Evolutionary conservation across 768 basidiomycete genomes (phyloP).

Genomic region (Agaricus subrufescens): DNA sequence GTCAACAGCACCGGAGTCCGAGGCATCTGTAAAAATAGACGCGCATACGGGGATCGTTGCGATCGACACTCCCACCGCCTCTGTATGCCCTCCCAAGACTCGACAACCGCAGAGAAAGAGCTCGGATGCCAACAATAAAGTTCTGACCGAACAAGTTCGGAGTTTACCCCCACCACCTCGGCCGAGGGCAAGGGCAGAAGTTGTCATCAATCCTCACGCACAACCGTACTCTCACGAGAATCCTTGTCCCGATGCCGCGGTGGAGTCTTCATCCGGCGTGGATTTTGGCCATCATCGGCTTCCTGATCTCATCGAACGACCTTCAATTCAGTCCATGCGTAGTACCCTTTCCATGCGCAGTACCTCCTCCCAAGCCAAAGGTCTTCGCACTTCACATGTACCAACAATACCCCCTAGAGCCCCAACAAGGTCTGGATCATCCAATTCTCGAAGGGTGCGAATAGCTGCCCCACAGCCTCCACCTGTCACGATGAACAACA

Average conservation of each 20-base stretch:
- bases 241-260: background rate
- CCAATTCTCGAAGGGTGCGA: constrained; percentile 5
- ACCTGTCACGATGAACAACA: constrained; percentile 25
- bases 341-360: background rate
- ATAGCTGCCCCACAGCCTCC: constrained; percentile 23
- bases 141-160: constrained; percentile 24
- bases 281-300: constrained; percentile 5
- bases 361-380: background rate
- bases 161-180: constrained; percentile 58
- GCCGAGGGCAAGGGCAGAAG: constrained; percentile 25
- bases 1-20: constrained; percentile 4
- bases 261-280: background rate
- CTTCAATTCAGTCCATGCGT: constrained; percentile 1
- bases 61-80: constrained; percentile 17
- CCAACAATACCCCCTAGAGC: constrained; percentile 3
- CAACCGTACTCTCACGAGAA: background rate
- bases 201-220: constrained; percentile 12
- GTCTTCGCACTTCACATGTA: constrained; percentile 30
- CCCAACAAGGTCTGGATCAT: constrained; percentile 1
- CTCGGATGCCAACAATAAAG: background rate
- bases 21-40: background rate
- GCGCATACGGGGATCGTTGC: constrained; percentile 4
- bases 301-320: background rate
- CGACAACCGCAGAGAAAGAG: background rate
- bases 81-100: constrained; percentile 1